These are phyloP conservation scores for Nemania abortiva DNA, from an alignment of 2,329 filamentous ascomycete genomes.

Conservation along the genomic window DNA sequence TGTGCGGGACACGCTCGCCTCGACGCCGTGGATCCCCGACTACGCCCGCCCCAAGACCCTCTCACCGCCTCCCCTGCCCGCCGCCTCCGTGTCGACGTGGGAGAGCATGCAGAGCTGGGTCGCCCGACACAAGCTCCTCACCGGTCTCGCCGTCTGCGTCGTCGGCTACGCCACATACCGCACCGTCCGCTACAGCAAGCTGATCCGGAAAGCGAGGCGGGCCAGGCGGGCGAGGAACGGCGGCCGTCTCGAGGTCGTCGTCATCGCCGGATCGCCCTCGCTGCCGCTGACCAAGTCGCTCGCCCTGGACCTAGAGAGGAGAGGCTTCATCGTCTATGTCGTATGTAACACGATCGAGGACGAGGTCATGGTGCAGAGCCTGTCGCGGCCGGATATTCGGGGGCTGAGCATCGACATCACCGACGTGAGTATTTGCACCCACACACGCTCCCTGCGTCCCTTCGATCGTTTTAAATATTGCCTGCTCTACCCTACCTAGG, in stretches of 20 bases:
- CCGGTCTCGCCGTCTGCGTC: constrained; percentile 77
- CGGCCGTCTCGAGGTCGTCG: constrained; percentile 85
- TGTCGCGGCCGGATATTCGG: constrained; percentile 84
- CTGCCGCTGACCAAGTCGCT: constrained; percentile 87
- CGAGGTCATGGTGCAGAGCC: constrained; percentile 79
- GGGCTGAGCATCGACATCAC: constrained; percentile 86
- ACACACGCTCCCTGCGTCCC: too few relatives aligned
- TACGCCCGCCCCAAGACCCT: constrained; percentile 71
- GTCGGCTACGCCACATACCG: constrained; percentile 73
- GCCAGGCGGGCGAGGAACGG: constrained; percentile 85
- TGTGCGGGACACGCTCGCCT: constrained; percentile 76
- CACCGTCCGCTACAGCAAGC: constrained; percentile 63
- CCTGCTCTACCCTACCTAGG: too few relatives aligned
- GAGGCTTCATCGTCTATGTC: constrained; percentile 93
- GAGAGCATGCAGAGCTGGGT: constrained; percentile 79
- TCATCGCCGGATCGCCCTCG: constrained; percentile 88
- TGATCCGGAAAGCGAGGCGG: constrained; percentile 75
- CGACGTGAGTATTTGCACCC: constrained; percentile 75
- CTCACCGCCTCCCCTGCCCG: constrained; percentile 54
- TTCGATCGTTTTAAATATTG: background rate
- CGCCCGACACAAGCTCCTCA: constrained; percentile 76
- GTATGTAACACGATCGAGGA: constrained; percentile 89
- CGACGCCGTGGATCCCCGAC: constrained; percentile 79
- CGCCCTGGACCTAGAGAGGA: constrained; percentile 86
- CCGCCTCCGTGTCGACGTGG: constrained; percentile 52